phyloP scores from a whole-genome alignment of 768 basidiomycete genomes.

The Tulasnella sp. region DNA sequence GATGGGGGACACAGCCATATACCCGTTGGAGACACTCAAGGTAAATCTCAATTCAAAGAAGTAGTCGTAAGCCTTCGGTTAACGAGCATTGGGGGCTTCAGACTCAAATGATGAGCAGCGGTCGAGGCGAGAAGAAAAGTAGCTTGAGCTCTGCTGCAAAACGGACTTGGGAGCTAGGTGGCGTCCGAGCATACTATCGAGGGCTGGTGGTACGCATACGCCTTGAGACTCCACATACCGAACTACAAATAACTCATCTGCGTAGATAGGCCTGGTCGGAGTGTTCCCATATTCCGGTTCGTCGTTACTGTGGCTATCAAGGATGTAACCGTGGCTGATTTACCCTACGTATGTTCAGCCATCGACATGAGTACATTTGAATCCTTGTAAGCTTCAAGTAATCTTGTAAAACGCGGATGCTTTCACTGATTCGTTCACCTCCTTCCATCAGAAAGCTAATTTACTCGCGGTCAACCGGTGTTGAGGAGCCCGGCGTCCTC shows the following conservation, averaged over 20 bases:
- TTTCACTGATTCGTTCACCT: too few species aligned
- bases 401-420: too few species aligned
- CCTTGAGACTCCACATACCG: too few species aligned
- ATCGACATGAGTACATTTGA: slow-evolving; percentile 99
- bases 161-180: slow-evolving; percentile 68
- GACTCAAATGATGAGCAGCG: slow-evolving; percentile 96
- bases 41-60: slow-evolving; percentile 27
- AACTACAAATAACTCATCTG: neutral
- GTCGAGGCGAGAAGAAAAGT: slow-evolving; percentile 31
- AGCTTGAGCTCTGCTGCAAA: slow-evolving; percentile 51
- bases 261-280: slow-evolving; percentile 82
- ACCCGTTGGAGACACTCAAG: slow-evolving; percentile 94
- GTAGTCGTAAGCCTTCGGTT: neutral
- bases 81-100: slow-evolving; percentile 16
- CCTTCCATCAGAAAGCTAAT: slow-evolving; percentile 45
- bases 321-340: slow-evolving; percentile 7
- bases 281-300: slow-evolving; percentile 73
- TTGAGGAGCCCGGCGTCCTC: slow-evolving; percentile 81
- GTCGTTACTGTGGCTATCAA: slow-evolving; percentile 23
- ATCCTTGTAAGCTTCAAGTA: slow-evolving; percentile 52
- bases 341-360: slow-evolving; percentile 52
- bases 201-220: slow-evolving; percentile 62
- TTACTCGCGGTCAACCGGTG: slow-evolving; percentile 74
- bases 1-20: slow-evolving; percentile 55
- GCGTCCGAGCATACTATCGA: slow-evolving; percentile 76